These are phyloP conservation scores for Tephrocybe sp. DNA, from an alignment of 768 basidiomycete genomes.

Conservation along the genomic window DNA sequence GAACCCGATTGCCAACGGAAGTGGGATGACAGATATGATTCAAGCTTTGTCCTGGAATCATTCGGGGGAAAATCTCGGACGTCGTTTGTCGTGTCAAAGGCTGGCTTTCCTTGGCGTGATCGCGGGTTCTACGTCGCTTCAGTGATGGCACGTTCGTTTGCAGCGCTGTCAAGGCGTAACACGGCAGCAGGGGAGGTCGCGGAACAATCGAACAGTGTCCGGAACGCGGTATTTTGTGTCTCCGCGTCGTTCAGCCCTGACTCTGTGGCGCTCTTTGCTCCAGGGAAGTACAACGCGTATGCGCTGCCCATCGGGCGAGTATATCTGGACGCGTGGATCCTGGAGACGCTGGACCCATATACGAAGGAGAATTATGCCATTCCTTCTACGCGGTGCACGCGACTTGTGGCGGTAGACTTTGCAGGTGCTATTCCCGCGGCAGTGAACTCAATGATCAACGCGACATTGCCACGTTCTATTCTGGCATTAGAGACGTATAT, in stretches of 20 bases:
- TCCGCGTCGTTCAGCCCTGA: constrained; percentile 80
- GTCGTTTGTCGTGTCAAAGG: constrained; percentile 67
- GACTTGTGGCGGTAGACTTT: constrained; percentile 83
- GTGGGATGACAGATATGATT: constrained; percentile 88
- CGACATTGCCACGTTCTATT: constrained; percentile 68
- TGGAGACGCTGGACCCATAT: constrained; percentile 96
- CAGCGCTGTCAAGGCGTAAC: constrained; percentile 35
- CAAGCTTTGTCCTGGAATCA: constrained; percentile 64
- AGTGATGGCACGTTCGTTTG: constrained; percentile 60
- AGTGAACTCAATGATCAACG: constrained; percentile 84
- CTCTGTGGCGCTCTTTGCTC: constrained; percentile 50
- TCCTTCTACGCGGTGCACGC: constrained; percentile 86
- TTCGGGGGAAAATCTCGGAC: constrained; percentile 77
- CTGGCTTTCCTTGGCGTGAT: constrained; percentile 88
- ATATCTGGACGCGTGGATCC: constrained; percentile 90
- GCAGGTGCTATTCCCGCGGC: constrained; percentile 82
- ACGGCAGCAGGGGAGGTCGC: constrained; percentile 32
- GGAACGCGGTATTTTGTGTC: constrained; percentile 76
- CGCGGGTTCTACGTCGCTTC: constrained; percentile 82
- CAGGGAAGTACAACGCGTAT: constrained; percentile 74
- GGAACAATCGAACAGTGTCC: constrained; percentile 36
- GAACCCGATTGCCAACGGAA: constrained; percentile 69
- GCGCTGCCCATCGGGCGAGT: constrained; percentile 74
- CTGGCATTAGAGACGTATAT: constrained; percentile 72
- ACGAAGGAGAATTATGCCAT: constrained; percentile 92